Evolutionary conservation across 1,284 basidiomycete species (phyloP).

Genomic region (Sanguinoderma infundibulare): DNA sequence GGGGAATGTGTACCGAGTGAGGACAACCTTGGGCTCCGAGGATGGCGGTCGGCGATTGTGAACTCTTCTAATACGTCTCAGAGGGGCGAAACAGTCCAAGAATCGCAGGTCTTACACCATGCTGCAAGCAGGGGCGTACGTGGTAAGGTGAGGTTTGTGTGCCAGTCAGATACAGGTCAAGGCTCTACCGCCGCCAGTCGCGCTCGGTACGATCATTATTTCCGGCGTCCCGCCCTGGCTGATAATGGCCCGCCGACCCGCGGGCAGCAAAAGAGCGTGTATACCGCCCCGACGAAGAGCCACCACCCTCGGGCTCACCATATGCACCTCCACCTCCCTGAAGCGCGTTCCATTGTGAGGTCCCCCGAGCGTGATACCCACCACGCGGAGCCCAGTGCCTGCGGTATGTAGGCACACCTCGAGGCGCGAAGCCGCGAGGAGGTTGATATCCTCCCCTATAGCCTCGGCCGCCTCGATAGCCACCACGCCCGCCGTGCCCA

Average conservation of each 20-base stretch:
- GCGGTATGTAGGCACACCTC: neutral
- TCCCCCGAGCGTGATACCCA: conserved; percentile 6
- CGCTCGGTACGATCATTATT: neutral
- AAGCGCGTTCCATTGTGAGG: conserved; percentile 4
- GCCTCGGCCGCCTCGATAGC: neutral
- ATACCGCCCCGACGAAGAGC: neutral
- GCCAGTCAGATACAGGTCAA: no score
- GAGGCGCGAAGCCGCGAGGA: neutral
- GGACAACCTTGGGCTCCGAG: no score
- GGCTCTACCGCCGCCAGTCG: neutral
- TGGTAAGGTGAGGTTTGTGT: no score
- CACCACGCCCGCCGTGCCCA: no score
- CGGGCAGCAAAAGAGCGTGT: neutral
- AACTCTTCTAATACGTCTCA: no score
- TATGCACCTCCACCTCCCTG: neutral
- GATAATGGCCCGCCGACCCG: neutral
- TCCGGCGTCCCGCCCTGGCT: no score
- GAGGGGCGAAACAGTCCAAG: no score
- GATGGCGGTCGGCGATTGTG: no score
- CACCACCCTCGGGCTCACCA: neutral
- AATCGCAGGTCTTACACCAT: no score
- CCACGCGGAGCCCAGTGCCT: conserved; percentile 4
- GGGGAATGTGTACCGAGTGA: no score
- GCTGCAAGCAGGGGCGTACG: no score
- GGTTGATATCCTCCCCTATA: conserved; percentile 4